A percentile compares a stretch with the other conserved stretches of the same genome.
Evolutionary conservation across 257 asterid species (phyloP).

Genomic region (Ligustrum vulgare): DNA sequence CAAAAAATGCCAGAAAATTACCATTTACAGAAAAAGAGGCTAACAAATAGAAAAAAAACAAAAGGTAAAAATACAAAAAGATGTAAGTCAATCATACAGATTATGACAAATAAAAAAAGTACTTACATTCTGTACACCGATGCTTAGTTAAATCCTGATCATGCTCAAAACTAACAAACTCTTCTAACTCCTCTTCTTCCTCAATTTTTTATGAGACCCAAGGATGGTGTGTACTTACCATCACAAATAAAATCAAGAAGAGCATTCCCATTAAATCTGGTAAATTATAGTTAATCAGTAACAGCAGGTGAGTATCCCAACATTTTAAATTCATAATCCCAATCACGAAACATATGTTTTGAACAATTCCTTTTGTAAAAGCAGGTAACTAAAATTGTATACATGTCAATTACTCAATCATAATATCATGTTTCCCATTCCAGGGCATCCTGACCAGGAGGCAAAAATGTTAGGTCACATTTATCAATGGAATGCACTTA

Average conservation of each 20-base stretch:
- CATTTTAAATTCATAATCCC: conserved; percentile 2
- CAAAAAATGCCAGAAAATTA: conserved; percentile 10
- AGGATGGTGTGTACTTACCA: too few species aligned
- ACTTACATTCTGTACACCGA: conserved; percentile 99
- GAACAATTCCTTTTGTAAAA: neutral
- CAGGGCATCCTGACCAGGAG: conserved; percentile 84
- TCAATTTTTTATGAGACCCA: too few species aligned
- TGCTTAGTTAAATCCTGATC: too few species aligned
- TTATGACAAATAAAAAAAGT: conserved; percentile 56
- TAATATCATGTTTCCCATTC: conserved; percentile 91
- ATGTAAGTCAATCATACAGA: conserved; percentile 20
- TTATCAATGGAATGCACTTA: neutral
- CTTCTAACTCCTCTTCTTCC: too few species aligned
- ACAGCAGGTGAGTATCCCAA: neutral
- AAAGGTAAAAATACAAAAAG: conserved; percentile 12
- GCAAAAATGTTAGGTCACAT: conserved; percentile 25
- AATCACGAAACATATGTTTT: conserved; percentile 13
- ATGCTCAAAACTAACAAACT: too few species aligned
- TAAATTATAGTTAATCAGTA: conserved; percentile 23
- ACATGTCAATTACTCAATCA: conserved; percentile 73
- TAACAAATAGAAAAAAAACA: conserved; percentile 22
- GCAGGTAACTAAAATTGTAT: conserved; percentile 17
- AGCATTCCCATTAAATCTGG: neutral
- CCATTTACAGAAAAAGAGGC: conserved; percentile 8
- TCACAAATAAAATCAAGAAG: too few species aligned